Evolutionary conservation across 768 basidiomycete genomes (phyloP).

Genomic region (Amanita thiersii): DNA sequence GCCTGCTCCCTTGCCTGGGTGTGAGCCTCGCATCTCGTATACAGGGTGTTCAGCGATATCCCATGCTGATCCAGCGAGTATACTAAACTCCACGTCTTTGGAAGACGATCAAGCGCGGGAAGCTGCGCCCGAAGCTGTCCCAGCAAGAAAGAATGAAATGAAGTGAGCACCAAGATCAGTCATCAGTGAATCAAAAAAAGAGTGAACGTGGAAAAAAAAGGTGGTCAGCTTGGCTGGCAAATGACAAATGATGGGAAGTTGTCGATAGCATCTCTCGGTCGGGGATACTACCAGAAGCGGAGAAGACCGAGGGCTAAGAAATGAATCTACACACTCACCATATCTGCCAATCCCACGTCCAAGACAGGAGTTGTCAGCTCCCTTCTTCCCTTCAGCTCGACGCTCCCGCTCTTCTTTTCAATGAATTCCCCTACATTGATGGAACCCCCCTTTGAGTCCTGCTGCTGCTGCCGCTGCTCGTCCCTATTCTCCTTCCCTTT

Average conservation of each 20-base stretch:
- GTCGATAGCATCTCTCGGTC: too few species aligned
- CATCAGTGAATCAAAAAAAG: background rate
- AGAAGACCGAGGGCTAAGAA: too few species aligned
- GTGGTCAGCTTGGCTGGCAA: too few species aligned
- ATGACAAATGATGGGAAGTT: too few species aligned
- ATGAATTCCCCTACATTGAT: constrained; percentile 33
- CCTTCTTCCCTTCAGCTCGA: constrained; percentile 48
- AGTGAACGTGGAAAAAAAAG: constrained; percentile 2
- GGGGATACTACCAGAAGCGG: too few species aligned
- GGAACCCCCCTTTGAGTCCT: background rate
- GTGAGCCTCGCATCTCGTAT: constrained; percentile 48
- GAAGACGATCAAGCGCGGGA: constrained; percentile 66
- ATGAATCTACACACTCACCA: constrained; percentile 46
- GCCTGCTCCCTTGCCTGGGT: constrained; percentile 21
- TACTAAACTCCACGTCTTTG: constrained; percentile 65
- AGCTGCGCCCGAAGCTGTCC: constrained; percentile 61
- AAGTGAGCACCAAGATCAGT: background rate
- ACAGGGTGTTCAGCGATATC: constrained; percentile 85
- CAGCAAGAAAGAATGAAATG: background rate
- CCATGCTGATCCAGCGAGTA: constrained; percentile 96
- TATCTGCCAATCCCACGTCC: constrained; percentile 42
- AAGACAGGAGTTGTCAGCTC: constrained; percentile 48
- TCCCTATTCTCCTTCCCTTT: constrained; percentile 10
- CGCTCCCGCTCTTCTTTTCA: constrained; percentile 40
- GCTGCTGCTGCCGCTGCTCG: constrained; percentile 5